Base-by-base conservation (phyloP, 208 protist genomes). In the Trypanosoma congolense region DNA sequence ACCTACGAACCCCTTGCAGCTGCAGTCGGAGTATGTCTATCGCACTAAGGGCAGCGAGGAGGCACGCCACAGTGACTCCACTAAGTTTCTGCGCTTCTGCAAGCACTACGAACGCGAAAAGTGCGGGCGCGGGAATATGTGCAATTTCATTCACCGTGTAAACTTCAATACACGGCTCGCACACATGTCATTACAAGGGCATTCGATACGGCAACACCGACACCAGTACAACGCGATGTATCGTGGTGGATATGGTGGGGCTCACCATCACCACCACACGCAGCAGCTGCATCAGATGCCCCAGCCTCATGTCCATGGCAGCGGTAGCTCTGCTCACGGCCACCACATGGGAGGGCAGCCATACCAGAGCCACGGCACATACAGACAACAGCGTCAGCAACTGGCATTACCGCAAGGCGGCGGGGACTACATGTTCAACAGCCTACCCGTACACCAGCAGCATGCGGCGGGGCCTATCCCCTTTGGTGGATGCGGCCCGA, bases 31-130 rank as follows among this genome's bases (percentile, higher is more conserved):
- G 57, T 38, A 69, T 28, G 63, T 83, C 21, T 82, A 80, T 65
- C 57, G 58, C 16, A 87, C 75, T 3, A 66, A 70, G 10, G 80
- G 75, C 12, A 72, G 73, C 14, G 66, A 70, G 42, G 73, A 75
- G 40, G 75, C 73, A 21, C 51, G 77, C 47, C 35, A 56, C 46
- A 61, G 48, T 19, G 46, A 56, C 19, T 56, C 61, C 22, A 58
- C 53, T 6, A 67, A 62, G 24, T 61, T 73, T 18, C 70, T 87
- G 52, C 80, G 73, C 5, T 44, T 83, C 29, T 87, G 80, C 66
- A 83, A 83, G 46, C 80, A 87, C 61, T 87, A 73, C 52, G 64
- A 77, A 26, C 71, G 76, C 4, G 76, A 83, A 50, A 80, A 79
- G 59, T 87, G 80, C 41, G 80, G 72, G 25, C 54, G 72, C 21